Evolutionary conservation across 2,329 filamentous ascomycete species (phyloP), one percentile per base, ranked within the genome.

Genomic region (Xylariaceae sp.): DNA sequence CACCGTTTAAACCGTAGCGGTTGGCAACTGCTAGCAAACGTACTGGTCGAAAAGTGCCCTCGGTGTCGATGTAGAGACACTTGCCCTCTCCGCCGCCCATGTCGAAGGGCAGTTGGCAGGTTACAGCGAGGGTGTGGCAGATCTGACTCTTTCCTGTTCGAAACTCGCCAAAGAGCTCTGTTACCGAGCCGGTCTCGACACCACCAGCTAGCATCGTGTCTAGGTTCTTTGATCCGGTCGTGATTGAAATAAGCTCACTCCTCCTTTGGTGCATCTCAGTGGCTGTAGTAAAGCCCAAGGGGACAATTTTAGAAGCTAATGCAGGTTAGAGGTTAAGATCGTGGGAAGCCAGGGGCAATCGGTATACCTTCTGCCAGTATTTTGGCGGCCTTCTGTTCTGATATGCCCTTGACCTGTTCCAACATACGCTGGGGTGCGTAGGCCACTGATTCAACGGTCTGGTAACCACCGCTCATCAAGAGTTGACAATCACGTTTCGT

Each of bases 41-140:
- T 2, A 97, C 91, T 0, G 94, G 95, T 61, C 92, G 84, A 69
- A 99, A 99, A 1, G 94, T 99, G 56, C 94, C 95, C 71, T 99
- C 94, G 0, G 94, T 99, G 66, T 99, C 94, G 61, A 99, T 99
- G 67, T 99, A 99, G 47, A 99, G 79, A 67, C 95, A 99, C 70
- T 99, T 99, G 44, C 94, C 94, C 73, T 99, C 94, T 29, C 95
- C 94, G 52, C 94, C 94, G 49, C 94, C 95, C 92, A 97, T 97
- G 68, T 99, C 94, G 69, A 99, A 97, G 1, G 94, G 94, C 41
- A 99, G 72, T 71, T 99, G 94, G 69, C 95, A 99, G 44, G 94
- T 99, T 29, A 99, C 94, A 0, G 95, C 94, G n/a, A 99, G 79
- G 0, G 94, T 99, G 70, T 99, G 95, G 66, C 94, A 99, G 54